Evolutionary conservation across 140 eudicot species (phyloP), one percentile per base, ranked within the genome.

Genomic region (Cichorium intybus): DNA sequence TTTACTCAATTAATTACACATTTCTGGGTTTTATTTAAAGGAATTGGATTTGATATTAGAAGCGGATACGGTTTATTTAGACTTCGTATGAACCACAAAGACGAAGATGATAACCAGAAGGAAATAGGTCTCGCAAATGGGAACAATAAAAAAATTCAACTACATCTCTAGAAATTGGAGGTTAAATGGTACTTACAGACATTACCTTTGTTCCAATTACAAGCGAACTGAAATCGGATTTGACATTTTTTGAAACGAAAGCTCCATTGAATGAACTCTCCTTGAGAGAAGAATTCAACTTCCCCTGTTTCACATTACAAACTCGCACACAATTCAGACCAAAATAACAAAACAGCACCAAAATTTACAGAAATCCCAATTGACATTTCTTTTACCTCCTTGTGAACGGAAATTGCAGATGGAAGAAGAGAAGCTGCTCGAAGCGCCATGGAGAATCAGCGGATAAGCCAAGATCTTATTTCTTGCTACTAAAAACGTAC

Each of bases 261-360:
- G 74, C 77, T 75, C 95, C 89, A 75, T 71, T 79, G 16, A 82
- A 43, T 10, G 82, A 66, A 62, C 69, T 68, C 47, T 87, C 96
- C 69, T 79, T 85, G 27, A 66, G 20, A 46, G 43, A 17, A 31
- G 71, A 74, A 79, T 50, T 79, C 73, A 61, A 29, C 74, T 74
- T 86, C 54, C 81, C 83, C 89, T 86, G 80, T 26, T 63, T 60
- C 70, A 54, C 49, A 59, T 60, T 34, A 53, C 39, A 41, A 43
- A 43, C 2, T 34, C 12, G 9, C 41, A 11, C 41, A 34, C 41
- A 34, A 7, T 60, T 27, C 8, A 60, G 31, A 60, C 46, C 49
- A 73, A 1, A 37, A n/a, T 28, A 49, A 12, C n/a, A 7, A 66
- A 37, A 66, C 3, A 50, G 14, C 9, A 55, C 8, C 10, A 16